Evolutionary conservation across 2,329 filamentous ascomycete genomes (phyloP), one percentile per base, ranked within the genome.

Genomic region (Botrytis galanthina): DNA sequence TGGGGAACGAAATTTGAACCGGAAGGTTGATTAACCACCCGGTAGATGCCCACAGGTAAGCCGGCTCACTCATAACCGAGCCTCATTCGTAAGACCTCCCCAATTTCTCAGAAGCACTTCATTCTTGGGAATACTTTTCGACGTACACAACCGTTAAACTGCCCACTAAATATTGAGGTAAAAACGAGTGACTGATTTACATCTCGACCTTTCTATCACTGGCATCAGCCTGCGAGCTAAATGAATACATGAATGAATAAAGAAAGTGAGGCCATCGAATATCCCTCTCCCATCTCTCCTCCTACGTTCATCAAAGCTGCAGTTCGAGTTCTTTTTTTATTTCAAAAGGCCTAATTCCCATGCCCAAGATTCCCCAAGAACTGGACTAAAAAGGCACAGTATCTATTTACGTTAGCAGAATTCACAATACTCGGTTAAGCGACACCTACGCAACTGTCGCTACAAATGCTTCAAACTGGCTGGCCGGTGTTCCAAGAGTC

Each of bases 381-480:
- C 26, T 63, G 61, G 2, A 44, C 61, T n/a, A 63, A 14, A 63
- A 63, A 63, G 26, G 37, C 61, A 29, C 61, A 63, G 29, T 63
- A 63, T n/a, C 61, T 44, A 63, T 29, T 29, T 26, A 63, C 2
- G 3, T 63, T 44, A 63, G 37, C 26, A 63, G 18, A n/a, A 29
- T 29, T 3, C 2, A 63, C 16, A 26, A 4, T 29, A 16, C 26
- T 44, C 37, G 26, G 37, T 2, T 8, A 14, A 9, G 3, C 16
- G 9, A 20, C 10, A 44, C 26, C 12, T 63, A 63, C 61, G 61
- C 61, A 20, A 63, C 61, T 20, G 37, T 63, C 14, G 61, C 61
- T 20, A 44, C 37, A 44, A 63, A 63, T 44, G 61, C 37, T 63
- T 63, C 61, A n/a, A 63, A 63, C 26, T 63, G 61, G 26, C 26